A percentile compares a stretch with the other conserved stretches of the same genome.
phyloP scores from a whole-genome alignment of 2,329 filamentous ascomycete genomes.

The Trichoderma lentiforme region DNA sequence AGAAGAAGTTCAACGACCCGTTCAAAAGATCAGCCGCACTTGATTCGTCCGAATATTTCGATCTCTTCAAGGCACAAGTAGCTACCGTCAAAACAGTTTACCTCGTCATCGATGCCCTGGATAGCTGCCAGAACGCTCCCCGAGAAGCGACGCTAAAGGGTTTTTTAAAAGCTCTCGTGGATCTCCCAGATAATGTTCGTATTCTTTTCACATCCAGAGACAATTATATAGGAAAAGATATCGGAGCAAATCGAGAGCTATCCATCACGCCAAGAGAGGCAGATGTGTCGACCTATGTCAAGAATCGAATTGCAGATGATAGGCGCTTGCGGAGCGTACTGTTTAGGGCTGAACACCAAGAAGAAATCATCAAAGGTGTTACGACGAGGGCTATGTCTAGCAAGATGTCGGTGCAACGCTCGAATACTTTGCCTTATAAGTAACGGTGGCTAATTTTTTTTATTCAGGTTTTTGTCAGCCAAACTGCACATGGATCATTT shows the following conservation, averaged over 20 bases:
- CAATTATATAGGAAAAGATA: neutral
- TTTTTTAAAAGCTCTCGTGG: neutral
- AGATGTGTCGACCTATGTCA: neutral
- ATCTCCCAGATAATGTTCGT: neutral
- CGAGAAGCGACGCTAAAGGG: neutral
- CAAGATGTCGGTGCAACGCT: neutral
- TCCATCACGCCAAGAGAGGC: neutral
- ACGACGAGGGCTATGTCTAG: neutral
- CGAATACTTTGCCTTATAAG: neutral
- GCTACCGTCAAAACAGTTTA: neutral
- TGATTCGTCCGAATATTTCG: neutral
- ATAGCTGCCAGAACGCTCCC: neutral
- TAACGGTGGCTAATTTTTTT: neutral
- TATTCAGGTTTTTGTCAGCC: neutral
- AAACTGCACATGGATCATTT: neutral
- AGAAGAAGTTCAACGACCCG: neutral
- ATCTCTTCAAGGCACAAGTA: neutral
- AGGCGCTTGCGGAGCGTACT: neutral
- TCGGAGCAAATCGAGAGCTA: neutral
- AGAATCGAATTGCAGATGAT: neutral
- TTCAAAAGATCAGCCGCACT: neutral
- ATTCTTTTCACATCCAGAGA: neutral
- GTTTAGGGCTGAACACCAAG: neutral
- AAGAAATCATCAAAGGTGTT: neutral
- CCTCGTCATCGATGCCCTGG: neutral